Base-by-base conservation (phyloP, 2,329 filamentous ascomycete genomes). In the Penicillium corylophilum region DNA sequence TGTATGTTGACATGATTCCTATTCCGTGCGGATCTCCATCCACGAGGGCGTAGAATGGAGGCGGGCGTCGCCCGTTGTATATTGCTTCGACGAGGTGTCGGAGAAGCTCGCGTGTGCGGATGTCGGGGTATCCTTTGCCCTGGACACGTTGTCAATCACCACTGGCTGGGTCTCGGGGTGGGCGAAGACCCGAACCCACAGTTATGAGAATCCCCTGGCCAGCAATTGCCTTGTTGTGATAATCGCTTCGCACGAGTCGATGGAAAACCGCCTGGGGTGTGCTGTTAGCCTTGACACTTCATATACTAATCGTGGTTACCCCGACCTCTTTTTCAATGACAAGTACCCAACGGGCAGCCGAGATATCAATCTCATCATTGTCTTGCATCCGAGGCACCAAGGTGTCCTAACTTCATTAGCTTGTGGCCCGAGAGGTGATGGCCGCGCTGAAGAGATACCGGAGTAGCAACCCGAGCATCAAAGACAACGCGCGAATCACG, bases 61-160 rank as follows among this genome's bases (percentile, higher is more conserved):
- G 54, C 5, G 26, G 42, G 70, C 7, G 69, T 22, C 15, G 38
- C 58, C 5, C 59, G 20, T 38, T 51, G 23, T 48, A 66, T 66
- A 20, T 53, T 55, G n/a, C 71, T 5, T 66, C 69, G 48, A 69
- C 71, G 22, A 83, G 60, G 23, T 69, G 68, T 29, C 74, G 77
- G 28, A 85, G 65, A 56, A 86, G 80, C 2, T 70, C 71, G 33
- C 83, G 75, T 8, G 82, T 84, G 28, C 75, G 72, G 23, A 86
- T 66, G 60, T 87, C 84, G 1, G 84, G 84, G 59, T 86, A 86
- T 3, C 84, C 84, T 74, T 86, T 86, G 0, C 79, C 84, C 80
- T 84, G 45, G 2, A 33, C 7, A 40, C 16, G 13, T 13, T 26
- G 28, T 51, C 41, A 43, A 39, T 55, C 4, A 36, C 22, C 22